phyloP scores from a whole-genome alignment of 23 red algal genomes.

The Cyanidium caldarium region DNA sequence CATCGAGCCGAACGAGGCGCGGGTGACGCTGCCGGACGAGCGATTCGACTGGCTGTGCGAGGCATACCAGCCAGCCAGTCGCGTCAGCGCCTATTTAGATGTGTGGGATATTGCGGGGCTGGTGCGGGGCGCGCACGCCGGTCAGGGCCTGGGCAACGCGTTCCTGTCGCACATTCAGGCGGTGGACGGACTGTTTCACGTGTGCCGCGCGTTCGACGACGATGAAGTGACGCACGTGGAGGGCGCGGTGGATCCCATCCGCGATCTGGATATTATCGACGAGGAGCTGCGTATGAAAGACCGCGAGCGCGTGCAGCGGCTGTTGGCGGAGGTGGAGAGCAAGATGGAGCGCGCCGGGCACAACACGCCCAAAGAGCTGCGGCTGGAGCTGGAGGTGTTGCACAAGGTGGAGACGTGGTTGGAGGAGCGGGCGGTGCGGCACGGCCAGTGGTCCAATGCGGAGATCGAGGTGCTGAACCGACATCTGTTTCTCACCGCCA shows the following conservation, averaged over 20 bases:
- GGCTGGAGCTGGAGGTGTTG: slow-evolving; percentile 42
- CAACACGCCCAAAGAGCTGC: slow-evolving; percentile 61
- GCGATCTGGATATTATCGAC: slow-evolving; percentile 74
- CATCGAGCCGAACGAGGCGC: slow-evolving; percentile 89
- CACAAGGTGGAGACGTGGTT: slow-evolving; percentile 37
- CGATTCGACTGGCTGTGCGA: slow-evolving; percentile 85
- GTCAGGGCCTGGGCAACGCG: slow-evolving; percentile 81
- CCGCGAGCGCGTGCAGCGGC: slow-evolving; percentile 27
- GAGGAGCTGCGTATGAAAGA: slow-evolving; percentile 83
- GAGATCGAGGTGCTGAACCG: slow-evolving; percentile 80
- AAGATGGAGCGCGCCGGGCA: slow-evolving; percentile 47
- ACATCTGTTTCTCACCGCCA: slow-evolving; percentile 74
- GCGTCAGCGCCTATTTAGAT: slow-evolving; percentile 61
- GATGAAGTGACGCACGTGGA: slow-evolving; percentile 90
- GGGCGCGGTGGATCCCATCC: slow-evolving; percentile 63
- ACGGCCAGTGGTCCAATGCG: slow-evolving; percentile 47
- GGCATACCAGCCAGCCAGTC: slow-evolving; percentile 41
- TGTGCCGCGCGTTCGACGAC: slow-evolving; percentile 71
- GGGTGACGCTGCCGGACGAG: slow-evolving; percentile 69
- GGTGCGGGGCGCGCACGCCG: slow-evolving; percentile 68
- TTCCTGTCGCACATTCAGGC: slow-evolving; percentile 89
- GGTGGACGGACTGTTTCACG: slow-evolving; percentile 85
- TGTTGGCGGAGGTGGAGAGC: slow-evolving; percentile 33
- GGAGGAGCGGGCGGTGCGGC: slow-evolving; percentile 39
- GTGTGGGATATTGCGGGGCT: slow-evolving; percentile 96